phyloP scores from a whole-genome alignment of 495 filamentous ascomycete genomes.

The Hyaloscypha finlandica region DNA sequence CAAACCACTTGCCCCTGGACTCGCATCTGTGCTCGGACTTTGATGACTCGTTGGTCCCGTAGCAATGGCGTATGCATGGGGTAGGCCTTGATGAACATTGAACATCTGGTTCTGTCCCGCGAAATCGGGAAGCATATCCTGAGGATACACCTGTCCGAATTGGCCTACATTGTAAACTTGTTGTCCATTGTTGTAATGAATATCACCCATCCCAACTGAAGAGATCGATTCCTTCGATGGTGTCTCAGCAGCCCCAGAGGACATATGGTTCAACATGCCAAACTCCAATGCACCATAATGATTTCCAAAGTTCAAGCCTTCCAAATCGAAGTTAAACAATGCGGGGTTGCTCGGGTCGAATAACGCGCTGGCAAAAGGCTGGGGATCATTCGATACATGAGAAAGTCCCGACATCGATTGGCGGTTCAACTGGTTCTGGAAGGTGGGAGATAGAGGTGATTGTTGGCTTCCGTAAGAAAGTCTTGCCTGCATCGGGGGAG shows the following conservation, averaged over 20 bases:
- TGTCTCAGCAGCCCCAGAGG: slow-evolving; percentile 78
- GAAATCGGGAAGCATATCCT: slow-evolving; percentile 29
- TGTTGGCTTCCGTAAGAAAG: slow-evolving; percentile 61
- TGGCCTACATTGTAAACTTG: slow-evolving; percentile 38
- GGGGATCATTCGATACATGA: slow-evolving; percentile 41
- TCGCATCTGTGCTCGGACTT: slow-evolving; percentile 52
- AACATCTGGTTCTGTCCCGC: slow-evolving; percentile 17
- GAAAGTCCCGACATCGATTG: slow-evolving; percentile 37
- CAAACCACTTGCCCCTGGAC: slow-evolving; percentile 28
- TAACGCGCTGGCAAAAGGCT: slow-evolving; percentile 56
- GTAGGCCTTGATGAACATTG: slow-evolving; percentile 33
- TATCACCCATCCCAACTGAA: slow-evolving; percentile 35
- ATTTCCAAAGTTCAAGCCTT: slow-evolving; percentile 92
- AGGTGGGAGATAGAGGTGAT: slow-evolving; percentile 70
- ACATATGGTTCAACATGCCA: slow-evolving; percentile 92
- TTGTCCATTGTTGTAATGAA: slow-evolving; percentile 39
- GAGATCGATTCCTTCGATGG: slow-evolving; percentile 60
- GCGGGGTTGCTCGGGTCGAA: slow-evolving; percentile 91
- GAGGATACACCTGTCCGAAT: slow-evolving; percentile 29
- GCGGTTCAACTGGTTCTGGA: slow-evolving; percentile 47
- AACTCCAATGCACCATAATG: slow-evolving; percentile 94
- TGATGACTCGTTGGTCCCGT: slow-evolving; percentile 62
- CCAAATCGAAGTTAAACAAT: slow-evolving; percentile 89
- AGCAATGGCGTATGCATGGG: slow-evolving; percentile 73
- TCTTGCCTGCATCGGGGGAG: slow-evolving; percentile 44